phyloP scores from a whole-genome alignment of 1,284 basidiomycete species.

The Austroboletus niveus region DNA sequence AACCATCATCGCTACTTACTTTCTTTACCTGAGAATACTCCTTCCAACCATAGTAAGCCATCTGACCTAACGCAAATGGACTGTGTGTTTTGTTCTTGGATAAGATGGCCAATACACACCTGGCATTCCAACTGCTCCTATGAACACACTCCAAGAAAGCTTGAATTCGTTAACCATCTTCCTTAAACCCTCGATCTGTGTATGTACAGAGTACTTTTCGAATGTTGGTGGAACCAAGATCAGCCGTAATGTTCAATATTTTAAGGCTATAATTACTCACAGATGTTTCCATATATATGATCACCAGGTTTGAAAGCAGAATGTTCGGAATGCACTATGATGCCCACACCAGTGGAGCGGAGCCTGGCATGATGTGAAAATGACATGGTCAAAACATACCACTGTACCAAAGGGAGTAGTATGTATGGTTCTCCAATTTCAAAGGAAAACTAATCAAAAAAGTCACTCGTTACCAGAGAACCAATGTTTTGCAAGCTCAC shows the following conservation, averaged over 20 bases:
- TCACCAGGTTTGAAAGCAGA: constrained; percentile 14
- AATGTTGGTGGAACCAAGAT: constrained; percentile 10
- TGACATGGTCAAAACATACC: neutral
- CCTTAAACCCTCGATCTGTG: neutral
- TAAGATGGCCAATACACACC: neutral
- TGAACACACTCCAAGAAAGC: constrained; percentile 18
- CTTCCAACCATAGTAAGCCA: constrained; percentile 24
- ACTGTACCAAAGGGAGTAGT: neutral
- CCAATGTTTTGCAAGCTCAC: neutral
- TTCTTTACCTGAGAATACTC: constrained; percentile 20
- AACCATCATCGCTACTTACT: neutral
- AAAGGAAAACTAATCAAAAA: neutral
- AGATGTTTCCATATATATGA: constrained; percentile 10
- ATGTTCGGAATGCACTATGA: constrained; percentile 20
- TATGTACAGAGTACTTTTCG: constrained; percentile 16
- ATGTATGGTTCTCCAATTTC: constrained; percentile 13
- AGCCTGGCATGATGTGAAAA: constrained; percentile 4
- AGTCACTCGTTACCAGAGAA: constrained; percentile 5
- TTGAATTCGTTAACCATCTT: constrained; percentile 19
- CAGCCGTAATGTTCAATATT: neutral
- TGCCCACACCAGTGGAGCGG: neutral
- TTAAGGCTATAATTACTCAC: constrained; percentile 5
- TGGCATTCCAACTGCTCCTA: constrained; percentile 15
- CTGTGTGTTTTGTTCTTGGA: too few relatives aligned
- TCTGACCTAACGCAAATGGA: constrained; percentile 7